Percentiles rank a stretch among this genome's conserved stretches.
phyloP scores from a whole-genome alignment of 2,329 filamentous ascomycete genomes.

The Sporothrix dimorphospora region DNA sequence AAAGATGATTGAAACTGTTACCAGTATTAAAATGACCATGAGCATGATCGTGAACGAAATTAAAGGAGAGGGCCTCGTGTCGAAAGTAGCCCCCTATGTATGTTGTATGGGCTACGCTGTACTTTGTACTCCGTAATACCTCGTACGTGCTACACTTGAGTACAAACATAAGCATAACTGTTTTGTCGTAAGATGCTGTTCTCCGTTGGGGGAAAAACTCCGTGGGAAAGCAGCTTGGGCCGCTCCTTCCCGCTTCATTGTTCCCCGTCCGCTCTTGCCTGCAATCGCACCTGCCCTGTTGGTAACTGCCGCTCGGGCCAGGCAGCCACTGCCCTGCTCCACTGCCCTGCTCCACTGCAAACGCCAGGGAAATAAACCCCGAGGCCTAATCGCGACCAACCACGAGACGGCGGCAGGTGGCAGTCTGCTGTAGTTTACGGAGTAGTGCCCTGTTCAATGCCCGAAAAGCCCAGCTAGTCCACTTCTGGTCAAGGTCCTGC shows the following conservation, averaged over 20 bases:
- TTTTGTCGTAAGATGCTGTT: background rate
- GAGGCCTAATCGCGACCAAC: background rate
- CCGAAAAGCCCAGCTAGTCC: background rate
- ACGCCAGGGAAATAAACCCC: constrained; percentile 1
- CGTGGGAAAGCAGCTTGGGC: constrained; percentile 6
- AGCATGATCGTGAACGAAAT: background rate
- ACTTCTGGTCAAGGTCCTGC: background rate
- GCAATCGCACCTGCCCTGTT: background rate
- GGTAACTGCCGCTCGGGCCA: background rate
- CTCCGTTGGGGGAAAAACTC: background rate
- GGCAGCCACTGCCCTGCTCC: background rate
- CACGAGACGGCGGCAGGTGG: background rate
- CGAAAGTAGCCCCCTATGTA: background rate
- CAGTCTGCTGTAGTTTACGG: background rate
- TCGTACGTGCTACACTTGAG: background rate
- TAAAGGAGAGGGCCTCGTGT: too few species aligned
- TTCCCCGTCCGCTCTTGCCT: background rate
- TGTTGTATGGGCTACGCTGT: background rate
- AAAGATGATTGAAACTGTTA: background rate
- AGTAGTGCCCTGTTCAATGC: background rate
- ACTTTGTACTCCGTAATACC: background rate
- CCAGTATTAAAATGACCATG: background rate
- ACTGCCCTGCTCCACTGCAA: background rate
- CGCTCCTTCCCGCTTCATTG: background rate
- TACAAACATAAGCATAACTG: background rate